phyloP scores from a whole-genome alignment of 768 basidiomycete genomes.

The Rhizopogon vinicolor region DNA sequence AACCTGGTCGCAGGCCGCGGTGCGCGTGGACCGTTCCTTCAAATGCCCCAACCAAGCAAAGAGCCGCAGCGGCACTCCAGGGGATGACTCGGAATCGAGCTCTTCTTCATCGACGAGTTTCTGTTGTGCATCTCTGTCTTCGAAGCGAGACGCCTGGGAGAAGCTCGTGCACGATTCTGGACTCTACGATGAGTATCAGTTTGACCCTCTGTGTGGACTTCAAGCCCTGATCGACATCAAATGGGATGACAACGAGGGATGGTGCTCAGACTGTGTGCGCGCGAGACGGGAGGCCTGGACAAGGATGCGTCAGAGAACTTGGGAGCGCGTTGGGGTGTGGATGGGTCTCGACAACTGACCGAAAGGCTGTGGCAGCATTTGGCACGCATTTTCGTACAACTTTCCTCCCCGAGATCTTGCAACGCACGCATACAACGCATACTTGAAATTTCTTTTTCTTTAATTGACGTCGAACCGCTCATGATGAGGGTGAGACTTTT shows the following conservation, averaged over 20 bases:
- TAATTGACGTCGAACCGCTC: too few species aligned
- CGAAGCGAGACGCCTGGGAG: conserved; percentile 5
- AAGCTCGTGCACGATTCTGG: conserved; percentile 13
- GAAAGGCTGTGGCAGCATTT: background rate
- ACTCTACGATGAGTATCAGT: conserved; percentile 24
- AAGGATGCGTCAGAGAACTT: conserved; percentile 24
- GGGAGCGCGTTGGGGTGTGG: conserved; percentile 26
- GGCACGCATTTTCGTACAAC: background rate
- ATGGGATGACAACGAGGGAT: conserved; percentile 24
- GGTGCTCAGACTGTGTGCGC: conserved; percentile 30
- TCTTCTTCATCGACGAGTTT: conserved; percentile 7
- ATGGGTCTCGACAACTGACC: conserved; percentile 11
- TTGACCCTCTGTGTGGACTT: conserved; percentile 33
- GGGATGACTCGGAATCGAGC: conserved; percentile 8
- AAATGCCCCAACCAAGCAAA: background rate
- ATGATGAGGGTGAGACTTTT: too few species aligned
- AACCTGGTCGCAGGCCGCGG: conserved; percentile 3
- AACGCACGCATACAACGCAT: background rate
- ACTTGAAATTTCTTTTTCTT: background rate
- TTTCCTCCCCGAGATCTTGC: background rate
- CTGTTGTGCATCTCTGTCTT: background rate
- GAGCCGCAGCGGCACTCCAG: background rate
- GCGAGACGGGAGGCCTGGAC: conserved; percentile 24
- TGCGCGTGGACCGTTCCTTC: conserved; percentile 1
- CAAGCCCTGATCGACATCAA: conserved; percentile 24